Percentiles rank a stretch among this genome's conserved stretches.
Conservation (phyloP, 768 basidiomycete species). For the Pilatotrama ljubarskyi region DNA sequence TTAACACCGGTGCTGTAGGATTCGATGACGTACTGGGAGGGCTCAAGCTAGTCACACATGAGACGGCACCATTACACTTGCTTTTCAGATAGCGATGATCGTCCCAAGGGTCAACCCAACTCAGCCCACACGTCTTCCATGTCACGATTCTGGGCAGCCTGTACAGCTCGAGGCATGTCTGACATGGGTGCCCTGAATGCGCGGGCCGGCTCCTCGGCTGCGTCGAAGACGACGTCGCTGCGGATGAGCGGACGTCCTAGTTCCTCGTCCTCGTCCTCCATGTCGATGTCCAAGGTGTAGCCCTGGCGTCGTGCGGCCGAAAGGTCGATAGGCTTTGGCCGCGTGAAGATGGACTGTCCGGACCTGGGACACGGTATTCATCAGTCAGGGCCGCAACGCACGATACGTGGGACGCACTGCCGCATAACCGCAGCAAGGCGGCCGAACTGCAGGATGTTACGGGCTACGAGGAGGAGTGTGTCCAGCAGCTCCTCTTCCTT, state of each 20-base stretch:
- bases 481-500: slow-evolving; percentile 95
- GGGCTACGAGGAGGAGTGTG: slow-evolving; percentile 85
- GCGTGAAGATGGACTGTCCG: slow-evolving; percentile 85
- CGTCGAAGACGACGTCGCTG: slow-evolving; percentile 67
- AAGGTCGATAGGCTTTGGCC: slow-evolving; percentile 85
- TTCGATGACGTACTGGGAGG: too few species aligned
- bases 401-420: slow-evolving; percentile 58
- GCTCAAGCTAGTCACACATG: too few species aligned
- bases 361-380: slow-evolving; percentile 48
- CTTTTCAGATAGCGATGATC: too few species aligned
- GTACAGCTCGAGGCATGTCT: slow-evolving; percentile 62
- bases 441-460: slow-evolving; percentile 91
- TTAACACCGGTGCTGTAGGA: too few species aligned
- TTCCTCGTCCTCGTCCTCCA: slow-evolving; percentile 66
- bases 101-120: slow-evolving; percentile 37
- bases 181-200: slow-evolving; percentile 39
- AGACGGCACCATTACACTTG: too few species aligned
- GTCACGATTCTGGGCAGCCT: slow-evolving; percentile 58
- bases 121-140: slow-evolving; percentile 73
- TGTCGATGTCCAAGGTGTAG: slow-evolving; percentile 68
- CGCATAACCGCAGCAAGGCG: slow-evolving; percentile 91
- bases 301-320: slow-evolving; percentile 67
- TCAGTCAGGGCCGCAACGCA: background rate
- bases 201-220: slow-evolving; percentile 38
- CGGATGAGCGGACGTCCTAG: slow-evolving; percentile 58